Evolutionary conservation across 805 yeast species (phyloP).

Genomic region (Saccharomycopsis sp.): DNA sequence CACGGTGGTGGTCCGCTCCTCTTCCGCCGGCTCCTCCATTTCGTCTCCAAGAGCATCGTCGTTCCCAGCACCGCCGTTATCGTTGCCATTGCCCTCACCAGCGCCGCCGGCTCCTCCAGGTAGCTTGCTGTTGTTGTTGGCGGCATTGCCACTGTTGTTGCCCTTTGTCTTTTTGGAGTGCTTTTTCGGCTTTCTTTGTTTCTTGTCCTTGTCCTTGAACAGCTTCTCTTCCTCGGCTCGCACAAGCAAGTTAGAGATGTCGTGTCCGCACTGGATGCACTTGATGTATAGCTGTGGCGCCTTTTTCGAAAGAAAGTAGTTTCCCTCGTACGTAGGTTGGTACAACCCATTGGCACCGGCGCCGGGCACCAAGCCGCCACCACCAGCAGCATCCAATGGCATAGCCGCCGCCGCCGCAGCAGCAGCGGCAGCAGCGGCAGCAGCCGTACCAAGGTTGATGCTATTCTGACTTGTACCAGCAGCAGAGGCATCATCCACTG

Average conservation of each 20-base stretch:
- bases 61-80: too few species aligned
- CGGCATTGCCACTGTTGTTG: conserved; percentile 10
- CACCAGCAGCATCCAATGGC: too few species aligned
- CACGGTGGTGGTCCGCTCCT: conserved; percentile 15
- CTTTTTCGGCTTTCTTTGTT: conserved; percentile 2
- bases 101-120: not conserved
- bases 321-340: not conserved
- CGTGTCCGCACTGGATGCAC: conserved; percentile 75
- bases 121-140: conserved; percentile 7
- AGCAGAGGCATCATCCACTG: too few species aligned
- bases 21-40: not conserved
- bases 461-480: too few species aligned
- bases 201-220: too few species aligned
- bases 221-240: too few species aligned
- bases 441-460: too few species aligned
- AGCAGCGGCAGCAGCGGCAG: too few species aligned
- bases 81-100: not conserved
- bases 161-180: conserved; percentile 9
- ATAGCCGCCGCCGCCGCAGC: too few species aligned
- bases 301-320: conserved; percentile 12
- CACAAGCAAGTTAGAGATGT: conserved; percentile 30
- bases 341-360: too few species aligned
- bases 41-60: not conserved
- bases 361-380: not conserved
- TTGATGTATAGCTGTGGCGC: conserved; percentile 75